Evolutionary conservation across 2,329 filamentous ascomycete genomes (phyloP), one percentile per base, ranked within the genome.

Genomic region (Xylaria sp.): DNA sequence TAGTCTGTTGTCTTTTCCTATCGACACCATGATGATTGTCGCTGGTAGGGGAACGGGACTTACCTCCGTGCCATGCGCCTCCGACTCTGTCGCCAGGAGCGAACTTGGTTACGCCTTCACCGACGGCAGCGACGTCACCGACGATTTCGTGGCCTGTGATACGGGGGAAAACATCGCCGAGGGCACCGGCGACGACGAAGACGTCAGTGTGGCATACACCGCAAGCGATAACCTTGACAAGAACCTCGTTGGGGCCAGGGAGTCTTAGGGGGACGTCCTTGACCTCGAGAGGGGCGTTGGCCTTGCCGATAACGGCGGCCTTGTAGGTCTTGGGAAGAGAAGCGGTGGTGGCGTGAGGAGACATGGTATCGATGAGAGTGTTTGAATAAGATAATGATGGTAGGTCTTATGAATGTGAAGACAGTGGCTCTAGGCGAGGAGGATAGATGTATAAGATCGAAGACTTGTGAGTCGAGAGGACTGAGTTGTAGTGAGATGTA

Each of bases 71-170:
- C 87, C 87, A 91, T 0, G 80, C 73, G 0, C 82, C 85, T 9
- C 89, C 89, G 3, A 90, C 83, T 2, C 85, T 78, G 58, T 90
- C 86, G 7, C 88, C 88, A 1, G 83, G 75, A 59, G 82, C 78
- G 76, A 87, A 85, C 23, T 76, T 75, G 58, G 78, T 81, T 55
- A 87, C 85, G 1, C 72, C 75, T 0, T 80, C 75, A 4, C 85
- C 84, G 0, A 90, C 71, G 5, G 82, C 81, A 13, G 83, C 86
- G 2, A 92, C 78, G 10, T 83, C 81, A 9, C 89, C 88, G 57
- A 92, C 81, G 39, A 88, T 76, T 71, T 92, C 89, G 73, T 92
- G 89, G 19, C 89, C 89, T 0, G 87, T 85, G 1, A 85, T 74
- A 4, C 83, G 79, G 1, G 87, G 87, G 66, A 82, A 86, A 18